Evolutionary conservation across 768 basidiomycete species (phyloP).

Genomic region (Obba rivulosa): DNA sequence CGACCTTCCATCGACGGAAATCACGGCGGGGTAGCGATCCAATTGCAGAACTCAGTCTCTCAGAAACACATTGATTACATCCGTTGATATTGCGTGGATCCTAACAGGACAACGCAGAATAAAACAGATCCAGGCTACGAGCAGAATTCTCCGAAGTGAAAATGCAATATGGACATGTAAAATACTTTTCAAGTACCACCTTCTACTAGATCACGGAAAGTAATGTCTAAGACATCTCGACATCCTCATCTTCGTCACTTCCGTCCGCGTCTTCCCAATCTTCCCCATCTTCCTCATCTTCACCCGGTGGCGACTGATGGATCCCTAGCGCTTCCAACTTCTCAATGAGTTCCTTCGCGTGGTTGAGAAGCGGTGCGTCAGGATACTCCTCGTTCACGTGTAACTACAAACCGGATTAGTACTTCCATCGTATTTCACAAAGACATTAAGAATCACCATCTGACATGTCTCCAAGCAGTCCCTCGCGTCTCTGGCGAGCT

Average conservation of each 20-base stretch:
- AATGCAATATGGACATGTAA: background rate
- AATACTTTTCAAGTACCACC: background rate
- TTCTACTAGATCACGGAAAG: background rate
- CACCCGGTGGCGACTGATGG: slow-evolving; percentile 52
- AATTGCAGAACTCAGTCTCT: no score
- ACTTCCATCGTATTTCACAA: background rate
- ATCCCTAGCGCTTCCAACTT: slow-evolving; percentile 67
- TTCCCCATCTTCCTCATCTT: slow-evolving; percentile 44
- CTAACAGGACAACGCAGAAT: no score
- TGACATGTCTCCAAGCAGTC: slow-evolving; percentile 83
- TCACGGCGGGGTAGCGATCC: no score
- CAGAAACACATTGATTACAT: no score
- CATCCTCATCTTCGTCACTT: slow-evolving; percentile 45
- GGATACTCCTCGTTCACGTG: slow-evolving; percentile 68
- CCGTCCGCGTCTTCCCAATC: slow-evolving; percentile 61
- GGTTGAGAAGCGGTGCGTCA: slow-evolving; percentile 71
- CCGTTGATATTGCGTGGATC: no score
- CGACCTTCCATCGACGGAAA: no score
- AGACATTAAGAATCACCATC: slow-evolving; percentile 45
- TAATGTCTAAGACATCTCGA: slow-evolving; percentile 33
- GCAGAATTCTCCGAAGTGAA: background rate
- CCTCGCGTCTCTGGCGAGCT: slow-evolving; percentile 71
- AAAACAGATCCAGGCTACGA: no score
- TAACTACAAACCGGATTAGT: slow-evolving; percentile 37
- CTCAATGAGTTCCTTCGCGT: slow-evolving; percentile 66